Evolutionary conservation across 129 eudicot species (phyloP).

Genomic region (Saposhnikovia divaricata): DNA sequence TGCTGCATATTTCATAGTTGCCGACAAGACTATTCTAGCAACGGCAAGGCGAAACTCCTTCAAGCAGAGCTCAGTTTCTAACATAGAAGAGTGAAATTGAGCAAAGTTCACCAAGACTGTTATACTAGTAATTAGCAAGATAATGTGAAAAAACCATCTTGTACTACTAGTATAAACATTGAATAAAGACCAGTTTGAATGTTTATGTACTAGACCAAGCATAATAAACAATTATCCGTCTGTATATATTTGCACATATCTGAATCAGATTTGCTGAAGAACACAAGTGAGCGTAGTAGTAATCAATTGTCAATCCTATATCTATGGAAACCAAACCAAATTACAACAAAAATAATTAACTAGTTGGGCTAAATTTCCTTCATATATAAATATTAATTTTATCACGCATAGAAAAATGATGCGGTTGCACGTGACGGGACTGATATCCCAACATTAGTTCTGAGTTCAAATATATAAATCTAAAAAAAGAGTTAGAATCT

Average conservation of each 20-base stretch:
- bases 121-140: background rate
- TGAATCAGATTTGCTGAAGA: background rate
- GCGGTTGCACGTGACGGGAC: no score
- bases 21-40: slow-evolving; percentile 77
- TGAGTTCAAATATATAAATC: no score
- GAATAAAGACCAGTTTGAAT: background rate
- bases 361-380: background rate
- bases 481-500: no score
- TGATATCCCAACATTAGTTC: no score
- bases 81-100: background rate
- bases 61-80: slow-evolving; percentile 16
- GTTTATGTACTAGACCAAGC: background rate
- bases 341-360: background rate
- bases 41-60: slow-evolving; percentile 75
- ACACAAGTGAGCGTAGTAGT: no score
- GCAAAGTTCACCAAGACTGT: background rate
- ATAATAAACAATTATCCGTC: background rate
- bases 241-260: background rate
- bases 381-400: no score
- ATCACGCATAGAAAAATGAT: no score
- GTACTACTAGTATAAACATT: background rate
- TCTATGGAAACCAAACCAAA: background rate
- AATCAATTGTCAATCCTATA: background rate
- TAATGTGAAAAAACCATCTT: background rate
- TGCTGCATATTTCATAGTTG: slow-evolving; percentile 89